phyloP scores from a whole-genome alignment of 805 yeast species.

The Ogataea sp. region DNA sequence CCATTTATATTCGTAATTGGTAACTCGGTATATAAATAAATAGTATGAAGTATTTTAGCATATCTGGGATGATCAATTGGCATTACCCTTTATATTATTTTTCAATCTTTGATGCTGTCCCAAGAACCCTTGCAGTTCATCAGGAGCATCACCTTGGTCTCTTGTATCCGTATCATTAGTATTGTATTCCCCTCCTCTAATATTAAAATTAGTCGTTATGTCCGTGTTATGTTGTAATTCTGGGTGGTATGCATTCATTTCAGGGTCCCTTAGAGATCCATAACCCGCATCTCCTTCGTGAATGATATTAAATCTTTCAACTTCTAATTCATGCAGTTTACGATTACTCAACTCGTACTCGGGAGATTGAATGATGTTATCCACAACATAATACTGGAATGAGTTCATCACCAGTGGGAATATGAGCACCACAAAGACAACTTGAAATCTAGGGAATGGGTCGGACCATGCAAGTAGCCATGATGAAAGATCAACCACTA shows the following conservation, averaged over 20 bases:
- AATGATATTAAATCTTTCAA: not conserved
- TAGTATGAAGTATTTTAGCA: not conserved
- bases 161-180: too few species aligned
- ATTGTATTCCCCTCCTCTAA: too few species aligned
- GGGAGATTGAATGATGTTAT: conserved; percentile 62
- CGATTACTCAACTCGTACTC: conserved; percentile 22
- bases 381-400: conserved; percentile 65
- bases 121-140: not conserved
- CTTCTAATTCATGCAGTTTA: conserved; percentile 5
- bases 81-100: not conserved
- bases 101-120: not conserved
- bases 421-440: conserved; percentile 78
- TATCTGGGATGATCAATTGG: not conserved
- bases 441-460: conserved; percentile 72
- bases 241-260: too few species aligned
- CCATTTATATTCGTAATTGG: too few species aligned
- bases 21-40: too few species aligned
- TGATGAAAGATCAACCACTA: conserved; percentile 62
- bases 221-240: too few species aligned
- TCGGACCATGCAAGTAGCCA: conserved; percentile 80
- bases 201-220: too few species aligned
- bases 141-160: too few species aligned
- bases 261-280: not conserved
- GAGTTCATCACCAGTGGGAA: conserved; percentile 70
- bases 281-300: not conserved